Base-by-base conservation (phyloP, 2,329 filamentous ascomycete species). In the Paraconiothyrium brasiliense region DNA sequence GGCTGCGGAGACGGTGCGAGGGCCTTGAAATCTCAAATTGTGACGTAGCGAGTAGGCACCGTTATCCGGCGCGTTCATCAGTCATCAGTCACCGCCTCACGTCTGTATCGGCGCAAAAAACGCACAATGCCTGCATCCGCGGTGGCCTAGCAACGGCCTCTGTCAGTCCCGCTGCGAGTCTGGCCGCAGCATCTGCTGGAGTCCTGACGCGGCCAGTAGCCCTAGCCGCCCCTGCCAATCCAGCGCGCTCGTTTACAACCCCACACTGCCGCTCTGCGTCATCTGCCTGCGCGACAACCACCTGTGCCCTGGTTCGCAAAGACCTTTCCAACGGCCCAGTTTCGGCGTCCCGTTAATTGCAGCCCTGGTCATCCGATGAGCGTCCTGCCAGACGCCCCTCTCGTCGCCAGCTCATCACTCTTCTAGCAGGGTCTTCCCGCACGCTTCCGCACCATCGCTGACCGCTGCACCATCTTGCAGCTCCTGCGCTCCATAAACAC, bases 341-440 rank as follows among this genome's bases (percentile, higher is more conserved):
- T 67, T 64, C 58, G 41, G 54, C 41, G 35, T 35, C 48, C 59
- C 46, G 64, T 64, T 60, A 62, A 32, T 58, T 49, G 32, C 24
- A 13, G 14, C 59, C 69, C 72, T 67, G 73, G 70, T 65, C 57
- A 61, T 64, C 65, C 62, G 67, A 66, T 62, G 30, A 37, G 54
- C 61, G 54, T 63, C 57, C 66, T 61, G 67, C 61, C 54, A 62
- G 67, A 47, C 64, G 67, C 57, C 60, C 60, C 51, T 64, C 63
- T 62, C 57, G 50, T 61, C 60, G 68, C 67, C 70, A 74, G 57
- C 71, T 66, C 73, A 75, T 67, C 63, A 68, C 54, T 57, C 61
- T 64, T 61, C 57, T 48, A 70, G 59, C 71, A 76, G 73, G 71
- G 71, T 58, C 66, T 65, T 67, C 69, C 76, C 73, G 73, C 67